These are phyloP conservation scores for Dipodascus albidus DNA, from an alignment of 805 yeast genomes.

Conservation along the genomic window DNA sequence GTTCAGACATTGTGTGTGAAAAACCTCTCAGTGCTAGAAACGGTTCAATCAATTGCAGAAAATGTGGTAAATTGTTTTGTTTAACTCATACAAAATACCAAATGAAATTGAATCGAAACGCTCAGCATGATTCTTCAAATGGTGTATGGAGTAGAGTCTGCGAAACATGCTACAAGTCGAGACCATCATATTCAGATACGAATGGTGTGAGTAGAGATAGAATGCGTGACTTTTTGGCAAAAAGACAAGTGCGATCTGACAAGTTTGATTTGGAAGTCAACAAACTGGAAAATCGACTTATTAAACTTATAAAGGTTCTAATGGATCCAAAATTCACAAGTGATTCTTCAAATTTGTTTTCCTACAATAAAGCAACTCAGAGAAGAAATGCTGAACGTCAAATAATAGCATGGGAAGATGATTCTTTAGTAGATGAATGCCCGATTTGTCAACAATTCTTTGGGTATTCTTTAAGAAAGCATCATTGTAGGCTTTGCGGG, in stretches of 20 bases:
- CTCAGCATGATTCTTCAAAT: slow-evolving; percentile 33
- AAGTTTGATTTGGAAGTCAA: slow-evolving; percentile 41
- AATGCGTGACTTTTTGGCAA: slow-evolving; percentile 30
- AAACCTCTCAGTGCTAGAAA: slow-evolving; percentile 37
- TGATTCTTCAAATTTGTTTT: slow-evolving; percentile 19
- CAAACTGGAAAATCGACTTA: slow-evolving; percentile 49
- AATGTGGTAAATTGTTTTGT: slow-evolving; percentile 68
- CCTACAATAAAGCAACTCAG: slow-evolving; percentile 17
- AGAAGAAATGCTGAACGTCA: slow-evolving; percentile 33
- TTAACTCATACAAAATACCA: slow-evolving; percentile 46
- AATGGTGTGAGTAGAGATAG: slow-evolving; percentile 36
- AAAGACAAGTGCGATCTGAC: slow-evolving; percentile 36
- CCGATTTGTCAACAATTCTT: slow-evolving; percentile 51
- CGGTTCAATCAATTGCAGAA: slow-evolving; percentile 59
- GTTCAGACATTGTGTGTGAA: slow-evolving; percentile 33
- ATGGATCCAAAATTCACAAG: slow-evolving; percentile 11
- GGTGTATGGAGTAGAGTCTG: slow-evolving; percentile 73
- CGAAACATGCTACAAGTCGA: slow-evolving; percentile 40
- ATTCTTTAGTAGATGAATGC: slow-evolving; percentile 38
- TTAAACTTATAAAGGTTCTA: slow-evolving; percentile 18
- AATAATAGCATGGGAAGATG: slow-evolving; percentile 59
- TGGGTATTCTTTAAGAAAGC: slow-evolving; percentile 52
- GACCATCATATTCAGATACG: slow-evolving; percentile 40
- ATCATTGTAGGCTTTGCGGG: slow-evolving; percentile 91
- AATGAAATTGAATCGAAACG: slow-evolving; percentile 37